phyloP scores from a whole-genome alignment of 192 early-diverging fungal species.

The Irineochytrium annulatum region DNA sequence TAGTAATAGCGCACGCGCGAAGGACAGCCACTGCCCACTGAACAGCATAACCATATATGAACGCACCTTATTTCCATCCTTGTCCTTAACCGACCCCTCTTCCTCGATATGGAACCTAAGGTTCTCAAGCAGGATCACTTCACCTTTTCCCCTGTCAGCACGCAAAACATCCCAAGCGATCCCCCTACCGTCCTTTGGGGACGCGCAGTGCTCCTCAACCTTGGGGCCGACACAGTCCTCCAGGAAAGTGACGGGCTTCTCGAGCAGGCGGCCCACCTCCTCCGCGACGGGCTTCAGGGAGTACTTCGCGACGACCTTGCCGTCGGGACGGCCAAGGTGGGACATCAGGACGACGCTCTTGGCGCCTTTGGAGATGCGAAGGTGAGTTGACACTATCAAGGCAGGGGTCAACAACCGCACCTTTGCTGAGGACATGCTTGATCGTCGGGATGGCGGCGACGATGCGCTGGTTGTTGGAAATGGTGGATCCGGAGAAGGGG shows the following conservation, averaged over 20 bases:
- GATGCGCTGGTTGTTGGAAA: constrained; percentile 97
- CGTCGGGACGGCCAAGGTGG: constrained; percentile 97
- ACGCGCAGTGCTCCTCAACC: constrained; percentile 74
- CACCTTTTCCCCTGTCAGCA: constrained; percentile 29
- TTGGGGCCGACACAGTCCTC: constrained; percentile 88
- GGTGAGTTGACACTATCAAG: neutral
- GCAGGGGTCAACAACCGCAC: constrained; percentile 35
- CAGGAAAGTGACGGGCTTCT: constrained; percentile 84
- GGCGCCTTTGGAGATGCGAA: constrained; percentile 52
- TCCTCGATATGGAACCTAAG: constrained; percentile 96
- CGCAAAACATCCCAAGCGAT: neutral
- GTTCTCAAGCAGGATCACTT: constrained; percentile 95
- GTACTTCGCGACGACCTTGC: constrained; percentile 80
- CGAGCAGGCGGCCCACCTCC: constrained; percentile 74
- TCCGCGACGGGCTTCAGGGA: constrained; percentile 86
- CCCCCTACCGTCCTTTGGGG: constrained; percentile 45
- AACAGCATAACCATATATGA: neutral
- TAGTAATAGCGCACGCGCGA: neutral
- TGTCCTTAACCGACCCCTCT: constrained; percentile 16
- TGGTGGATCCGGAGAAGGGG: constrained; percentile 86
- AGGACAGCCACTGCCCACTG: neutral
- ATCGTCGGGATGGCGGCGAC: constrained; percentile 91
- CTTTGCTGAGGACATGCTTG: constrained; percentile 81
- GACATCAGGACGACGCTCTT: constrained; percentile 89
- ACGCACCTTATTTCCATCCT: constrained; percentile 54